These are phyloP conservation scores for Sporothrix brunneoviolacea DNA, from an alignment of 2,329 filamentous ascomycete genomes.

Conservation along the genomic window DNA sequence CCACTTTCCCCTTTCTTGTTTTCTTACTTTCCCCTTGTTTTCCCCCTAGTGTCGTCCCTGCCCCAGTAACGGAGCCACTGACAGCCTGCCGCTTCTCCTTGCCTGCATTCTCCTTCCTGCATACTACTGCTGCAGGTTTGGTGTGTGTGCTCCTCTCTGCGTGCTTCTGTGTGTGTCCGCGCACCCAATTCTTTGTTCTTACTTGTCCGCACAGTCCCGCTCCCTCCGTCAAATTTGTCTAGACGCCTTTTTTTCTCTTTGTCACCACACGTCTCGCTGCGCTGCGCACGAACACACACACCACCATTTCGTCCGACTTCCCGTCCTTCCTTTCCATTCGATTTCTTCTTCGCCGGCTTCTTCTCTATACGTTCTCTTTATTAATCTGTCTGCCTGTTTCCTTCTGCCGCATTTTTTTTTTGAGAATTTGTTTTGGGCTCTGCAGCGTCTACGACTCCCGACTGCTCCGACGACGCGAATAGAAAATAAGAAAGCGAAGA, in stretches of 20 bases:
- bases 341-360: neutral
- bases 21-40: neutral
- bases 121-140: neutral
- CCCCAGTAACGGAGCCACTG: constrained; percentile 6
- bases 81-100: neutral
- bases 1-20: too few relatives aligned
- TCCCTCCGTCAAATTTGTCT: neutral
- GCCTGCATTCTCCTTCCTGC: neutral
- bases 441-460: too few relatives aligned
- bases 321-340: neutral
- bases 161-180: neutral
- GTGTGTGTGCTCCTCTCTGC: too few relatives aligned
- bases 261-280: neutral
- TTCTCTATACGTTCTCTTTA: neutral
- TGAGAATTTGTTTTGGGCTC: neutral
- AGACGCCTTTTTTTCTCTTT: neutral
- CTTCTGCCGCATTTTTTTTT: neutral
- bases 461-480: too few relatives aligned
- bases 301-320: neutral
- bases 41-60: constrained; percentile 1
- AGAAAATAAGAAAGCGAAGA: too few relatives aligned
- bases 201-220: neutral
- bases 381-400: neutral
- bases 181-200: neutral
- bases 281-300: neutral